Conservation (phyloP, 2,329 filamentous ascomycete genomes). For the Diplodia mutila region DNA sequence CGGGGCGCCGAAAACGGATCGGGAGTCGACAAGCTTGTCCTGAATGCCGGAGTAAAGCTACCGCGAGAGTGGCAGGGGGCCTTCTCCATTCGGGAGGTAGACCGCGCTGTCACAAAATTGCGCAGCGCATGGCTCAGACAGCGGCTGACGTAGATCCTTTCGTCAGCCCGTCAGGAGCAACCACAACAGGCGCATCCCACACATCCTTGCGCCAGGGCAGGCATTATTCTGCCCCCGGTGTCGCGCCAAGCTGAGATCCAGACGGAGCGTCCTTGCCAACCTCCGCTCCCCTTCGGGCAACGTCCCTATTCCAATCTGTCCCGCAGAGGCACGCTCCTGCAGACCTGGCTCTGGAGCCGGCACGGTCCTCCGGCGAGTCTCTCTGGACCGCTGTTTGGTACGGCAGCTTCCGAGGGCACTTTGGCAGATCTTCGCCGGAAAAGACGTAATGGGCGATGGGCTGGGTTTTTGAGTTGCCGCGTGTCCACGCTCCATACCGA, state of each 20-base stretch:
- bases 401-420: slow-evolving; percentile 24
- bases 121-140: slow-evolving; percentile 23
- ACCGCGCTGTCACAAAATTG: slow-evolving; percentile 27
- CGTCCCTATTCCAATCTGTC: slow-evolving; percentile 13
- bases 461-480: slow-evolving; percentile 23
- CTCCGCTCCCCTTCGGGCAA: slow-evolving; percentile 24
- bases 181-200: slow-evolving; percentile 20
- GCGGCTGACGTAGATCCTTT: slow-evolving; percentile 27
- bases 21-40: slow-evolving; percentile 10
- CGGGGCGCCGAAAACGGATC: slow-evolving; percentile 14
- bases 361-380: slow-evolving; percentile 4
- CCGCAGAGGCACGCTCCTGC: slow-evolving; percentile 19
- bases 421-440: slow-evolving; percentile 22
- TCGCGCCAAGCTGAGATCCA: slow-evolving; percentile 16
- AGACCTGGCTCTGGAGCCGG: slow-evolving; percentile 2
- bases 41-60: slow-evolving; percentile 18
- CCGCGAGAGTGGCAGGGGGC: slow-evolving; percentile 21
- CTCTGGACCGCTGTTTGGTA: slow-evolving; percentile 21
- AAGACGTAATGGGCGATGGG: slow-evolving; percentile 10
- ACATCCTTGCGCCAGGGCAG: slow-evolving; percentile 12
- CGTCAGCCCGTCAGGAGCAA: slow-evolving; percentile 26
- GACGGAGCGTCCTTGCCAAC: slow-evolving; percentile 12
- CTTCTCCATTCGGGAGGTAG: slow-evolving; percentile 15
- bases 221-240: slow-evolving; percentile 8
- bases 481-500: slow-evolving; percentile 21